Evolutionary conservation across 2,329 filamentous ascomycete species (phyloP).

Genomic region (Phaeoacremonium minimum): DNA sequence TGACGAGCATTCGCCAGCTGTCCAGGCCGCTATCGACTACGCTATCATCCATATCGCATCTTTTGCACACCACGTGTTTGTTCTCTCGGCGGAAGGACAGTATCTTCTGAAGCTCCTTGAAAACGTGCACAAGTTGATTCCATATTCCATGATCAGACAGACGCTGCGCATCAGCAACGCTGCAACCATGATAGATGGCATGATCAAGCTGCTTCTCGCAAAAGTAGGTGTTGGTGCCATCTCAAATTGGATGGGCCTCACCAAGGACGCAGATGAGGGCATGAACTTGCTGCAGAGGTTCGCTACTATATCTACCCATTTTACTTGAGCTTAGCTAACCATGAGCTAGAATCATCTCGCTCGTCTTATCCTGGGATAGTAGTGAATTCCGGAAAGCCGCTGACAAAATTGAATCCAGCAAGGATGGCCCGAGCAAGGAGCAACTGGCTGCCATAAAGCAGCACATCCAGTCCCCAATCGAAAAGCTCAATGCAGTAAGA

Average conservation of each 20-base stretch:
- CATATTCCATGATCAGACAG: constrained; percentile 68
- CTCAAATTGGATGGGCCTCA: constrained; percentile 76
- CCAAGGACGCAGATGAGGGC: constrained; percentile 66
- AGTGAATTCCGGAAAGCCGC: constrained; percentile 63
- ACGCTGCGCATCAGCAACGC: constrained; percentile 74
- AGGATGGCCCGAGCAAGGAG: constrained; percentile 53
- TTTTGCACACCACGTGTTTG: constrained; percentile 68
- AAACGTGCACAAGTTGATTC: constrained; percentile 65
- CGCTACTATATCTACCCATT: constrained; percentile 2
- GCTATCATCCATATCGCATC: constrained; percentile 69
- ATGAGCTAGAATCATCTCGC: constrained; percentile 60
- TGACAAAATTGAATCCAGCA: constrained; percentile 60
- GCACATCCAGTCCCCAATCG: constrained; percentile 47
- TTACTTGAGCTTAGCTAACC: too few relatives aligned
- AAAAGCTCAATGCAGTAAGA: constrained; percentile 56
- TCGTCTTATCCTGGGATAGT: constrained; percentile 69
- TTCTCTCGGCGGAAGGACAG: constrained; percentile 70
- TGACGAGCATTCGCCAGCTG: constrained; percentile 56
- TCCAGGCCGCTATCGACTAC: constrained; percentile 62
- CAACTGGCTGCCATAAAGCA: constrained; percentile 57
- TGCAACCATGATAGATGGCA: constrained; percentile 74
- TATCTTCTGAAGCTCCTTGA: constrained; percentile 68
- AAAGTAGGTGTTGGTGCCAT: constrained; percentile 71
- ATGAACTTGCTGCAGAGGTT: constrained; percentile 72
- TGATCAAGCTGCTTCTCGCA: constrained; percentile 69